Evolutionary conservation across 495 filamentous ascomycete genomes (phyloP), one percentile per base, ranked within the genome.

Genomic region (Rhizodiscina lignyota): DNA sequence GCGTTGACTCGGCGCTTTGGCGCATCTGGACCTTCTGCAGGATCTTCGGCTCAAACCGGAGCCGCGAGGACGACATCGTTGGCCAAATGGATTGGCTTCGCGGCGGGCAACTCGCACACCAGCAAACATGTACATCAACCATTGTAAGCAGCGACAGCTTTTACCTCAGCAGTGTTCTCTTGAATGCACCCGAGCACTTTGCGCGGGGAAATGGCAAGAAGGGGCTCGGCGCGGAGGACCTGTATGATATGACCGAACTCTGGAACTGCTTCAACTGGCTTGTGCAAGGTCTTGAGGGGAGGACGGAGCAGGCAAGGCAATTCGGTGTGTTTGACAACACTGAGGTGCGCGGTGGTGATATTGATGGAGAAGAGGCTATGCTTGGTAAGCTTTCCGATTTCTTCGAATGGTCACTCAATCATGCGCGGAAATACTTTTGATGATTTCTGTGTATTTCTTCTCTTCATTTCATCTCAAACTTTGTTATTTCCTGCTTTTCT

Each of bases 21-120:
- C 64, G 74, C 0, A 63, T 79, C 15, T 79, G 74, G 74, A 74
- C 68, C 2, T 79, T 79, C 53, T 78, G 74, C 48, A 68, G 66
- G 12, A 66, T 78, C 27, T 79, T 79, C 36, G 74, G 74, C 2
- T 62, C 59, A 27, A 62, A 62, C 0, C 73, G 72, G 34, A 58
- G 60, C 21, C 60, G 74, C 13, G 72, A 77, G 44, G 68, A 68
- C 20, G 72, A 78, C 42, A 57, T 75, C 31, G 52, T 61, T n/a
- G 72, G 64, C 6, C 74, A 79, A 44, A 55, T 74, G 40, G 71
- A 77, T 32, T 79, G 74, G 74, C 47, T 79, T 21, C 62, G 62
- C 33, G 74, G 73, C 27, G 74, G 74, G 5, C 30, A 46, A 4
- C 44, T 66, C 30, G 70, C 70, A 4, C 54, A 57, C 22, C 52